These are phyloP conservation scores for Sphaerostilbella broomeana DNA, from an alignment of 2,329 filamentous ascomycete genomes.

Conservation along the genomic window DNA sequence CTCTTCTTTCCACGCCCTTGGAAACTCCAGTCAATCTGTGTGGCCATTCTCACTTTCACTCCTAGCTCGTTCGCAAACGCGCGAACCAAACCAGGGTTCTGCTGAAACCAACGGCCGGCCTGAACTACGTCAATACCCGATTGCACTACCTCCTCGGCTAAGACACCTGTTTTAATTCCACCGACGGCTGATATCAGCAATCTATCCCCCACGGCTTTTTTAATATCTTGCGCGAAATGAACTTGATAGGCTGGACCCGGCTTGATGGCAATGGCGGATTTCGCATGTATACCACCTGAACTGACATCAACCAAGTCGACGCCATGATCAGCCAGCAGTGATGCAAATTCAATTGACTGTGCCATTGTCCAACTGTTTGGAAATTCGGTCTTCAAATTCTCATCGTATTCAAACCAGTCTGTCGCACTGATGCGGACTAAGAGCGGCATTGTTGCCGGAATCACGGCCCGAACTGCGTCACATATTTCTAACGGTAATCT, in stretches of 20 bases:
- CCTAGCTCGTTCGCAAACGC: slow-evolving; percentile 48
- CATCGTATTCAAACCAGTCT: slow-evolving; percentile 71
- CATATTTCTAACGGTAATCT: slow-evolving; percentile 62
- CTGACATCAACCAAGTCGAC: slow-evolving; percentile 72
- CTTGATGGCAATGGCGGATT: slow-evolving; percentile 42
- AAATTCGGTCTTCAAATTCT: slow-evolving; percentile 46
- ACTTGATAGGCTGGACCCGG: slow-evolving; percentile 62
- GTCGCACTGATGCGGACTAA: slow-evolving; percentile 68
- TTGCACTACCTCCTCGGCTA: slow-evolving; percentile 42
- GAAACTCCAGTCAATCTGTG: slow-evolving; percentile 52
- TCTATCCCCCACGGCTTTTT: slow-evolving; percentile 61
- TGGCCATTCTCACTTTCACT: slow-evolving; percentile 39
- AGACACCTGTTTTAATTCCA: slow-evolving; percentile 36
- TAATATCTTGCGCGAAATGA: slow-evolving; percentile 62
- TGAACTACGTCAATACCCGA: slow-evolving; percentile 41
- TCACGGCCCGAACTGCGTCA: slow-evolving; percentile 52
- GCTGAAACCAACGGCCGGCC: slow-evolving; percentile 49
- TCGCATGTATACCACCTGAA: slow-evolving; percentile 56
- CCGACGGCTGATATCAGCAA: slow-evolving; percentile 42
- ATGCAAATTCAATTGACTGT: slow-evolving; percentile 57
- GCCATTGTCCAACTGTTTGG: slow-evolving; percentile 56
- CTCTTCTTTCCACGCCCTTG: slow-evolving; percentile 21
- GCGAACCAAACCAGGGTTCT: slow-evolving; percentile 52
- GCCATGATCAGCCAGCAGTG: slow-evolving; percentile 56
- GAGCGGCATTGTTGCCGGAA: slow-evolving; percentile 63